Base-by-base conservation (phyloP, 148 eudicot genomes). In the Rhododendron kiyosumense region DNA sequence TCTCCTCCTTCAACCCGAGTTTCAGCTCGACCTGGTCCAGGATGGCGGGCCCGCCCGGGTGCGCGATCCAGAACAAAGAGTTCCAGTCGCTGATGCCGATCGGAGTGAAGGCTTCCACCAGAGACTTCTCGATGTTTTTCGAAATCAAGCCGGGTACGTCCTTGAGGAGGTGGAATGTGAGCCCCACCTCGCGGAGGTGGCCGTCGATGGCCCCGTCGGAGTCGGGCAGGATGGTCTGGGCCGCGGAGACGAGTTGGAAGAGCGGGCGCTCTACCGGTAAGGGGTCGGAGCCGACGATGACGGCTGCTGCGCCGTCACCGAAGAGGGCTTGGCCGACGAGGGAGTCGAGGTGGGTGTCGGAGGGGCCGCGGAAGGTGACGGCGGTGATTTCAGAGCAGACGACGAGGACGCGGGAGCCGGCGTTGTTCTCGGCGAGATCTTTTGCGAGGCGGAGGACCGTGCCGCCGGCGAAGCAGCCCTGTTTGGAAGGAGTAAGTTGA, bases 141-240 rank as follows among this genome's bases (percentile, higher is more conserved):
- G 86, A 84, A 5, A 84, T 84, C 24, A 84, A 3, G 22, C 81
- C 81, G 2, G 86, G 81, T 0, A 84, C 86, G 36, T 84, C 86
- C 67, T 84, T 84, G 17, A 75, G 49, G 4, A 84, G 69, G 24
- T 84, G 86, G 54, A 84, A 84, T 0, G 81, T 84, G 26, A 84
- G 81, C 20, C 86, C 86, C 3, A 76, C 86, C 12, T 84, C 86
- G n/a, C 86, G 79, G 48, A 84, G 36, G 65, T 84, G 86, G 8
- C 81, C 81, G 12, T 84, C 81, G 22, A 84, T 84, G 9, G 86
- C 81, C 0, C 86, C 86, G 26, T 84, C 86, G 15, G 86, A 84
- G 28, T 84, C 81, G 0, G 86, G 86, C 0, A 84, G 79, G 30
- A 84, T 84, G 8, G 86, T 84, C 43, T 84, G 86, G 0, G 86